Base-by-base conservation (phyloP, 2,329 filamentous ascomycete species). In the Dryadomyces quercivorus region DNA sequence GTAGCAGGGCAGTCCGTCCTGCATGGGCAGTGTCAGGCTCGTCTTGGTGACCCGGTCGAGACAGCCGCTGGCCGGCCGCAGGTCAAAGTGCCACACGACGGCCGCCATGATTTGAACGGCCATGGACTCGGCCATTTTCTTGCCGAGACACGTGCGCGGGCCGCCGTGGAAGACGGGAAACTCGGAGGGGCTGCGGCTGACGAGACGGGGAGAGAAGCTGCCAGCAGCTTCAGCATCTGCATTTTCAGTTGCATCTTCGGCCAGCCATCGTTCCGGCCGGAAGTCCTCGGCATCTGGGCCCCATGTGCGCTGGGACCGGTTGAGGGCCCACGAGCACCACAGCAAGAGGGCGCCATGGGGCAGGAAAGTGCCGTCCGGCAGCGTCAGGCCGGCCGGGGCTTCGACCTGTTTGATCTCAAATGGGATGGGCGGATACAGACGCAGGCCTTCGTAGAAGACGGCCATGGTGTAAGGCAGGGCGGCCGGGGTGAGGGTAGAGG, bases 131-230 rank as follows among this genome's bases (percentile, higher is more conserved):
- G 82, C 81, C 81, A 84, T 84, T 60, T 74, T 78, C 69, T 79
- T 81, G 2, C 81, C 81, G 40, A 85, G 65, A 57, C 81, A 85
- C 2, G 72, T 72, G 42, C 81, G 70, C n/a, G 77, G 69, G 0
- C 81, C 81, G 18, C 80, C 81, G 60, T 84, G 82, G 64, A 85
- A 85, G 3, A 84, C 81, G 1, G 78, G 80, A 59, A 77, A 85
- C 63, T 83, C 81, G 16, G 72, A 73, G 2, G 76, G 69, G 52
- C 70, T 71, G 56, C 73, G 76, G 34, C 61, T 65, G 16, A 76
- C 62, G 3, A 76, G 58, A 34, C 67, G 70, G 42, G 13, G 31
- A 1, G 68, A 15, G 22, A 36, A 2, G 20, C 10, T 18, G 18
- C 4, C 21, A 3, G 20, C 2, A 2, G 36, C 2, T 6, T 22